phyloP scores from a whole-genome alignment of 768 basidiomycete species.

The Boletellus emodensis region DNA sequence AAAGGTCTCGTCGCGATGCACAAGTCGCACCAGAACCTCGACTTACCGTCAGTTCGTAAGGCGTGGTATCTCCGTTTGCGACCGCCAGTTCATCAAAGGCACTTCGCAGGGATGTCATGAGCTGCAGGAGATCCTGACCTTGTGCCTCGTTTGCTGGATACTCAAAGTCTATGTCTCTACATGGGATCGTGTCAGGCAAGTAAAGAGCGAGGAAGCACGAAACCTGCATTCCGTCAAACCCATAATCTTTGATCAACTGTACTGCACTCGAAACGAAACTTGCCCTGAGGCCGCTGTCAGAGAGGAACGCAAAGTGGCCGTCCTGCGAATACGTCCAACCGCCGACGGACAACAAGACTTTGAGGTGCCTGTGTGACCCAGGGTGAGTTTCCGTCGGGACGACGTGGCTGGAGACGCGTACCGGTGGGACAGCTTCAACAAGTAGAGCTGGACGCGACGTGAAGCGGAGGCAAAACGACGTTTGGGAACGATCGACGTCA shows the following conservation, averaged over 20 bases:
- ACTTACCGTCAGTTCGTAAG: constrained; percentile 54
- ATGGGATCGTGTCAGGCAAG: background rate
- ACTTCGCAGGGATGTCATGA: constrained; percentile 57
- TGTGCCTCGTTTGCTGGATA: constrained; percentile 57
- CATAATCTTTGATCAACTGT: constrained; percentile 65
- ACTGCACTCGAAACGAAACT: constrained; percentile 62
- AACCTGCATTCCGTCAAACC: constrained; percentile 72
- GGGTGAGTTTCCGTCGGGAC: background rate
- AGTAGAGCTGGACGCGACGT: constrained; percentile 32
- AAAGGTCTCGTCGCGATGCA: background rate
- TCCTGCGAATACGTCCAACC: constrained; percentile 71
- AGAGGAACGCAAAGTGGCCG: constrained; percentile 66
- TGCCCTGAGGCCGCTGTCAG: constrained; percentile 43
- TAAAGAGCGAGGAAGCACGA: background rate
- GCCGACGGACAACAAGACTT: constrained; percentile 50
- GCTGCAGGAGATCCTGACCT: constrained; percentile 63
- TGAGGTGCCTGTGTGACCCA: constrained; percentile 36
- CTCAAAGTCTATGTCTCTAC: constrained; percentile 74
- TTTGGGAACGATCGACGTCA: constrained; percentile 26
- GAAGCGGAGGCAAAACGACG: background rate
- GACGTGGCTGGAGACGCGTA: constrained; percentile 1
- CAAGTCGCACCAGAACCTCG: background rate
- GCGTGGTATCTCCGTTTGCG: constrained; percentile 55
- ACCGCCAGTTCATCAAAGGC: constrained; percentile 57
- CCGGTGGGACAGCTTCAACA: constrained; percentile 58